Base-by-base conservation (phyloP, 2,329 filamentous ascomycete genomes). In the Acrocalymma vagum region DNA sequence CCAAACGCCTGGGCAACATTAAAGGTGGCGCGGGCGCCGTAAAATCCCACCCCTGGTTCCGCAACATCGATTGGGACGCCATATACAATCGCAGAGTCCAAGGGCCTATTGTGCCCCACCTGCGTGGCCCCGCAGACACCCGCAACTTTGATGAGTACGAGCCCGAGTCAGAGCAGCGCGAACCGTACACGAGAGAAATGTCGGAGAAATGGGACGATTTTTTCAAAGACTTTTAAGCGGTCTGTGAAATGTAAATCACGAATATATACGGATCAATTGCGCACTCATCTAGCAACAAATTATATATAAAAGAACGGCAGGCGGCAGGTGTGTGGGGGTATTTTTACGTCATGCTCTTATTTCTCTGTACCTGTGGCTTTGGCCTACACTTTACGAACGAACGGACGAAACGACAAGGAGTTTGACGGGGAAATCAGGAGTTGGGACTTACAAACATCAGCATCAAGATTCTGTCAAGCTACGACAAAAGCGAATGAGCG, bases 81-180 rank as follows among this genome's bases (percentile, higher is more conserved):
- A 70, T 92, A 16, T 82, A 85, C 56, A 74, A 82, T 44, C 81
- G 85, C 37, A 80, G 81, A 49, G 74, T 81, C 34, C 75, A 79
- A 32, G 88, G 87, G 0, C 88, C 88, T 4, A 91, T 92, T 53
- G 78, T 89, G 35, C 88, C 88, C n/a, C 85, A 87, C 38, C 74
- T 93, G 20, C 77, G 85, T 16, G 87, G 83, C 33, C 80, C 84
- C 0, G 87, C 87, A 21, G 89, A 93, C 61, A 85, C 88, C 13
- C 80, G 88, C 61, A 93, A 90, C 65, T 94, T 93, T 60, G 89
- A 93, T 60, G 78, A 85, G 27, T 94, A 93, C 58, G 86, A 88
- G n/a, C 86, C 90, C 45, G 86, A 91, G 61, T 83, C 86, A 43
- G 81, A 77, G 38, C 78, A 78, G 31, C 75, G 80, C 40, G 84